phyloP scores from a whole-genome alignment of 192 early-diverging fungal species.

The Lobosporangium transversale region DNA sequence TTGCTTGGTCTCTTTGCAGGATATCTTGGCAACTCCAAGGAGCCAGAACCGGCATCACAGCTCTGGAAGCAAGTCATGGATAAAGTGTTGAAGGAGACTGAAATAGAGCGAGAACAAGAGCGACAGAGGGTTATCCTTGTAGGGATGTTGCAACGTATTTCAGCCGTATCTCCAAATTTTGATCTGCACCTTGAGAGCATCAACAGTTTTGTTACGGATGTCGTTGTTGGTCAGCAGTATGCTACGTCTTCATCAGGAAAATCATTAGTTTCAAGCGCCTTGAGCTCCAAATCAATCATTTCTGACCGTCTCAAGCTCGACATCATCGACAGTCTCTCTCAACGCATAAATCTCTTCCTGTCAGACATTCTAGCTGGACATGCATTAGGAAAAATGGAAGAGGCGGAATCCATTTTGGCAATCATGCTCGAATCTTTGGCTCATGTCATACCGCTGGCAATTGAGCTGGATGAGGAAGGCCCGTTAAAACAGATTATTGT shows the following conservation, averaged over 20 bases:
- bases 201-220: conserved; percentile 20
- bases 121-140: conserved; percentile 27
- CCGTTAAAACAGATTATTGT: conserved; percentile 23
- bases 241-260: conserved; percentile 8
- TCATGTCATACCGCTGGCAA: conserved; percentile 14
- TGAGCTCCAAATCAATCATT: conserved; percentile 13
- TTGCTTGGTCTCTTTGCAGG: conserved; percentile 44
- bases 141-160: conserved; percentile 23
- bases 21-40: conserved; percentile 35
- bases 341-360: conserved; percentile 30
- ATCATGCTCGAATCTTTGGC: conserved; percentile 13
- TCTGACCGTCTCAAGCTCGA: conserved; percentile 16
- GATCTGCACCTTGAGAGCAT: conserved; percentile 23
- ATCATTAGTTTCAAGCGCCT: conserved; percentile 1
- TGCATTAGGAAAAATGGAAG: neutral
- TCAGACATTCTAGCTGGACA: conserved; percentile 15
- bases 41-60: conserved; percentile 12
- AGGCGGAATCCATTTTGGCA: conserved; percentile 17
- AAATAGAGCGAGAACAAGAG: neutral
- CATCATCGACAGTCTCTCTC: conserved; percentile 29
- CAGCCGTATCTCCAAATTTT: neutral
- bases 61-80: conserved; percentile 43
- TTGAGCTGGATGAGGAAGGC: conserved; percentile 12
- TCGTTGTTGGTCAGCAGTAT: conserved; percentile 27
- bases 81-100: conserved; percentile 36